Percentiles rank a stretch among this genome's conserved stretches.
These are phyloP conservation scores for Cyclotella cryptica DNA, from an alignment of 108 stramenopile species.

Conservation along the genomic window DNA sequence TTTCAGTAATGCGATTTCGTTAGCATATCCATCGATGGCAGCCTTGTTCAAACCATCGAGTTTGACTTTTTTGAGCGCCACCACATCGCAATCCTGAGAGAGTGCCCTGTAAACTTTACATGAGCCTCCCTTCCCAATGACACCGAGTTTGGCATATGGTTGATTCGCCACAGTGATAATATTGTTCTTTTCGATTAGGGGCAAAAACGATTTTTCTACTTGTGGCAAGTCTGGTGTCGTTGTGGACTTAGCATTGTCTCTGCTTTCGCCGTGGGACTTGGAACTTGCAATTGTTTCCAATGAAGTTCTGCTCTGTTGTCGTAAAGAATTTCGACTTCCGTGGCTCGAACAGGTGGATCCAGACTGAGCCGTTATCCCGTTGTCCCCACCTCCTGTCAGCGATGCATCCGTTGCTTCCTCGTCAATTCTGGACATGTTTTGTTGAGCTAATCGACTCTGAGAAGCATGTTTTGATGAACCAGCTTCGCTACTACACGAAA, in stretches of 20 bases:
- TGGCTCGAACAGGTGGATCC: background rate
- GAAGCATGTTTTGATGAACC: background rate
- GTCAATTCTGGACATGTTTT: constrained; percentile 54
- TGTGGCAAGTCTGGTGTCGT: background rate
- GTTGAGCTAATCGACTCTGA: background rate
- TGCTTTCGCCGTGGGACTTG: background rate
- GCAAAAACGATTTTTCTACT: constrained; percentile 60
- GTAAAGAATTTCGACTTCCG: background rate
- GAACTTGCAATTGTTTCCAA: constrained; percentile 2
- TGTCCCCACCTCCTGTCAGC: background rate
- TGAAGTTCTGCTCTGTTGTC: background rate
- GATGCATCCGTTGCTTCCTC: too few species aligned
- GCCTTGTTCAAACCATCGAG: constrained; percentile 84
- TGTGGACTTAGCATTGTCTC: background rate
- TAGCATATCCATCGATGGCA: constrained; percentile 94
- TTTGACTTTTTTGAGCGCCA: constrained; percentile 98
- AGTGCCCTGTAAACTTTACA: constrained; percentile 95
- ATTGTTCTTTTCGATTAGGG: constrained; percentile 82
- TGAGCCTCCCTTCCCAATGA: constrained; percentile 97
- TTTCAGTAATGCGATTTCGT: constrained; percentile 95
- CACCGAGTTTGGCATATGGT: constrained; percentile 90
- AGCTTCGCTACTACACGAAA: background rate
- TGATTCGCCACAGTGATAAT: constrained; percentile 82
- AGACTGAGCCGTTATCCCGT: constrained; percentile 1
- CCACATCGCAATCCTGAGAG: constrained; percentile 75